Conservation (phyloP, 306 rosid genomes). For the Senna siamea region DNA sequence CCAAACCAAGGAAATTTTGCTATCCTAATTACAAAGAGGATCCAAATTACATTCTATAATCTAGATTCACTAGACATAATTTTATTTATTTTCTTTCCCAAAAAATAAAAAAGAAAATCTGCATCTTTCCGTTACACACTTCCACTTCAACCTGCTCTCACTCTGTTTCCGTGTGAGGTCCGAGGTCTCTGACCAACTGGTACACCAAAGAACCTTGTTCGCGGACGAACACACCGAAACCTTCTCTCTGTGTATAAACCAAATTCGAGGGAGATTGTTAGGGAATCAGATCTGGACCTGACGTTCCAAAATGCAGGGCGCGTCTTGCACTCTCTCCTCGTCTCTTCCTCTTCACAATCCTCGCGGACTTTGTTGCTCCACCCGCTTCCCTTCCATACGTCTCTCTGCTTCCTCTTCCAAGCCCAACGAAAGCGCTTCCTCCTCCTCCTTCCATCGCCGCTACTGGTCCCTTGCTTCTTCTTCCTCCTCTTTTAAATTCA, state of each 20-base stretch:
- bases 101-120: background rate
- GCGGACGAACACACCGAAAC: constrained; percentile 29
- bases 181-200: constrained; percentile 11
- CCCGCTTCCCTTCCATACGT: constrained; percentile 38
- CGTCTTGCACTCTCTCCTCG: constrained; percentile 55
- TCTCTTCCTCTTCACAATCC: constrained; percentile 39
- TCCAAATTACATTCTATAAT: too few relatives aligned
- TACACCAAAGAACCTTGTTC: too few relatives aligned
- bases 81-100: background rate
- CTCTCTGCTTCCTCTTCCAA: constrained; percentile 44
- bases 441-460: constrained; percentile 56
- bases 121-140: background rate
- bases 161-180: background rate
- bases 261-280: background rate
- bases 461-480: constrained; percentile 62
- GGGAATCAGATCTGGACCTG: constrained; percentile 11
- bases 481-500: constrained; percentile 54
- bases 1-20: too few relatives aligned
- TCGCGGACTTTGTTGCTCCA: constrained; percentile 21
- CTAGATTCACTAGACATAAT: too few relatives aligned
- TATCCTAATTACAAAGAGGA: too few relatives aligned
- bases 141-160: background rate
- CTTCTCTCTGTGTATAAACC: background rate
- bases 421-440: constrained; percentile 28
- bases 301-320: constrained; percentile 65